phyloP scores from a whole-genome alignment of 345 rosid species.

The Excoecaria agallocha region DNA sequence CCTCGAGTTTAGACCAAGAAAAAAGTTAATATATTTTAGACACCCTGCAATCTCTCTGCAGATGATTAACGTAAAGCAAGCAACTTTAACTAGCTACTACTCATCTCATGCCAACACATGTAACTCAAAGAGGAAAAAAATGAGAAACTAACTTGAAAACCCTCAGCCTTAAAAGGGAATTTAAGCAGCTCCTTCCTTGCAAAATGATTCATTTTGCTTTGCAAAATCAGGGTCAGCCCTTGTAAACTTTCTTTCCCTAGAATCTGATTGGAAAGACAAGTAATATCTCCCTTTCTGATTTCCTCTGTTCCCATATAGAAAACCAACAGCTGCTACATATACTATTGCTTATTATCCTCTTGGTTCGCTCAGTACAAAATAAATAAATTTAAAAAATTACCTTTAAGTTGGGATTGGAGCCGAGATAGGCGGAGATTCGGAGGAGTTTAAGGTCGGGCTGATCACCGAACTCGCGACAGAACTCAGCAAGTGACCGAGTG shows the following conservation, averaged over 20 bases:
- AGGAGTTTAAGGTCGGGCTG: constrained; percentile 26
- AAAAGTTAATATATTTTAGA: too few relatives aligned
- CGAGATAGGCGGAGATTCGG: constrained; percentile 26
- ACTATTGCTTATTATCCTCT: neutral
- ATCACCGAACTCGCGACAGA: constrained; percentile 25
- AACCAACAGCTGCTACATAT: constrained; percentile 28
- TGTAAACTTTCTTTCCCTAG: constrained; percentile 15
- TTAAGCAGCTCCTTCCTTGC: constrained; percentile 25
- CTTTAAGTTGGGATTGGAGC: constrained; percentile 29
- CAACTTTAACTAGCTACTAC: neutral
- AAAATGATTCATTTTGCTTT: constrained; percentile 30
- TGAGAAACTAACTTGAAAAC: constrained; percentile 28
- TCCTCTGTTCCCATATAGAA: constrained; percentile 37
- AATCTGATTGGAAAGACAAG: constrained; percentile 16
- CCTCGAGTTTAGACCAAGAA: too few relatives aligned
- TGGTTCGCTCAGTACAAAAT: too few relatives aligned
- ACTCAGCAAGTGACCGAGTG: constrained; percentile 28
- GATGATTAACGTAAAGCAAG: neutral
- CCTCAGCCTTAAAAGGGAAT: constrained; percentile 32
- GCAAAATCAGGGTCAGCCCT: constrained; percentile 30
- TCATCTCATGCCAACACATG: neutral
- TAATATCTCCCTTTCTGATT: constrained; percentile 12
- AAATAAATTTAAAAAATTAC: constrained; percentile 3
- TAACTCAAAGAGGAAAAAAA: neutral
- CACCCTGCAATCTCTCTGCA: neutral